phyloP scores from a whole-genome alignment of 2,329 filamentous ascomycete genomes.

The Paecilomyces sp. region DNA sequence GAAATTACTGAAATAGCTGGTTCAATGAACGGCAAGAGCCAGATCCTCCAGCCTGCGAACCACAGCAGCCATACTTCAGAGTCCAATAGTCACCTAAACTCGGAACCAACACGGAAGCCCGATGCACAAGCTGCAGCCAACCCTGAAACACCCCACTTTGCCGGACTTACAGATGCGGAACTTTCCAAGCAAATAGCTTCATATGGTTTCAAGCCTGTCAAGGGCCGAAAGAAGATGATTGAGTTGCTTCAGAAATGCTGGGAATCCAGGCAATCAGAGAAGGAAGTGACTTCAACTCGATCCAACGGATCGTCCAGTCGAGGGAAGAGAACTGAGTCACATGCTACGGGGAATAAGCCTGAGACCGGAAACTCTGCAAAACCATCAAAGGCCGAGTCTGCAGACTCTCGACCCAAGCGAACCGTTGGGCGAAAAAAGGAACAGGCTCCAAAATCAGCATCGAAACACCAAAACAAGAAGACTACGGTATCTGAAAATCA shows the following conservation, averaged over 20 bases:
- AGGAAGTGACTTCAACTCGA: not conserved
- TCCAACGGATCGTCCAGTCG: conserved; percentile 3
- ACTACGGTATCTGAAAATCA: not conserved
- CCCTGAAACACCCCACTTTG: conserved; percentile 49
- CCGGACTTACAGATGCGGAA: conserved; percentile 55
- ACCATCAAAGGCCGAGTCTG: not conserved
- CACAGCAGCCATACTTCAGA: not conserved
- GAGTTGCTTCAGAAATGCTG: conserved; percentile 64
- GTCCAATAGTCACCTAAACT: not conserved
- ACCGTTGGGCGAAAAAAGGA: not conserved
- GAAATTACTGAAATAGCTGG: not conserved
- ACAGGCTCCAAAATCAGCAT: not conserved
- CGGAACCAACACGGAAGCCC: conserved; percentile 1
- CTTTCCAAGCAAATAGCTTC: conserved; percentile 55
- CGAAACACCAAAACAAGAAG: not conserved
- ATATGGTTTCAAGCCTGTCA: conserved; percentile 68
- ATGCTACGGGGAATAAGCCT: not conserved
- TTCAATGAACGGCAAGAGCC: not conserved
- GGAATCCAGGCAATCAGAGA: conserved; percentile 46
- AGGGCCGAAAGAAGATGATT: conserved; percentile 62
- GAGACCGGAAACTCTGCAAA: not conserved
- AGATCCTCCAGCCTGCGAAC: not conserved
- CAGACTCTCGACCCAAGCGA: not conserved
- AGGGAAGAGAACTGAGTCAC: not conserved
- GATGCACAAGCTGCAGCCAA: conserved; percentile 1